Percentiles rank a stretch among this genome's conserved stretches.
Evolutionary conservation across 164 flowering plant species (phyloP).

Genomic region (Taxillus chinensis): DNA sequence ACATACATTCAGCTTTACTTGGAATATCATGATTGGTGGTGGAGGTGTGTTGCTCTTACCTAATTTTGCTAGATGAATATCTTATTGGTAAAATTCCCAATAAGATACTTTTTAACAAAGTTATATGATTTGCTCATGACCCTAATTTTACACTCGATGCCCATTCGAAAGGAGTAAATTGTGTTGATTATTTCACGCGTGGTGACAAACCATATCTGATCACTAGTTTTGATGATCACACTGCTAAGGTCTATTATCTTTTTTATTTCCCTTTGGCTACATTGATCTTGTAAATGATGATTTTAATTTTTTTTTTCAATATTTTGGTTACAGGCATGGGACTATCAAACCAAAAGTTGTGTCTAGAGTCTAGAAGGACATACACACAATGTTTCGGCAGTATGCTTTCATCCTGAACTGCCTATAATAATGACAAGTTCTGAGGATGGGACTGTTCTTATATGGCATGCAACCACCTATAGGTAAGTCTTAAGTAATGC

Average conservation of each 20-base stretch:
- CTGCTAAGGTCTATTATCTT: no score
- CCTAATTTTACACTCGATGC: no score
- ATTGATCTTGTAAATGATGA: no score
- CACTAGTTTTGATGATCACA: no score
- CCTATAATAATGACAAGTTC: constrained; percentile 35
- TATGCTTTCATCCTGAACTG: constrained; percentile 36
- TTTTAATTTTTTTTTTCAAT: no score
- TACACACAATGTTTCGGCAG: constrained; percentile 35
- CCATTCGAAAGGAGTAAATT: constrained; percentile 29
- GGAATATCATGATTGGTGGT: constrained; percentile 86
- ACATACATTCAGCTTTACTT: constrained; percentile 68
- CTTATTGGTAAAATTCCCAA: no score
- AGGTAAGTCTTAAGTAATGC: no score
- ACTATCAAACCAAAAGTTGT: constrained; percentile 28
- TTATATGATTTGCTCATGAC: no score
- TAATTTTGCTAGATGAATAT: background rate
- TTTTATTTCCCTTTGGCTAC: no score
- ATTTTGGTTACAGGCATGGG: constrained; percentile 26
- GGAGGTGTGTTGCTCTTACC: constrained; percentile 56
- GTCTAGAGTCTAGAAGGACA: no score
- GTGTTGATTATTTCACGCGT: constrained; percentile 32
- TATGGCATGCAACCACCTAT: constrained; percentile 37
- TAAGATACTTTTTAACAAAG: no score
- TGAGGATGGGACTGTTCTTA: constrained; percentile 33
- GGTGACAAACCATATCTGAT: no score